Base-by-base conservation (phyloP, 139 green algal genomes). In the Closterium sp. region DNA sequence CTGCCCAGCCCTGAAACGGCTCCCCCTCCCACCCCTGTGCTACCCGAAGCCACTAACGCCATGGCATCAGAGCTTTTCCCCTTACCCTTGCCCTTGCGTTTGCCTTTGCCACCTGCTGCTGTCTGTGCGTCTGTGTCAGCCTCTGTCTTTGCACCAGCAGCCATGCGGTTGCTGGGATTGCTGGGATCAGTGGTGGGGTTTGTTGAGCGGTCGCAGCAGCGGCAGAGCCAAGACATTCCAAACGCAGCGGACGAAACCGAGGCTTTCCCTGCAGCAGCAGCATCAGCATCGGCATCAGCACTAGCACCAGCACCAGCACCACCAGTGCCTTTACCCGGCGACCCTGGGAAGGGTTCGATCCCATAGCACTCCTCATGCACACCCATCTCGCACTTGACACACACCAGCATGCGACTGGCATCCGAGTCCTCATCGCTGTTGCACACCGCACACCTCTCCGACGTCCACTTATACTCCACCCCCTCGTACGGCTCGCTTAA, bases 351-450 rank as follows among this genome's bases (percentile, higher is more conserved):
- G 17, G 17, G 0, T 0, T 27, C 62, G 24, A 92, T 38, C 24
- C 91, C 91, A 2, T 94, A 94, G 38, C 91, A 94, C 30, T 90
- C 88, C 45, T 94, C 91, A 50, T 94, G 91, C n/a, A 94, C 91
- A 7, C 30, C 91, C 91, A 94, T 30, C 42, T 94, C 79, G 2
- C 91, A 94, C 88, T 90, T 93, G 19, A 87, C 70, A 62, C 91
- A 94, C 19, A 94, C 89, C 0, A 94, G 24, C 21, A 94, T 89
- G 9, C 93, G 89, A 28, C 93, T 94, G 0, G 45, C 91, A 31
- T 93, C 31, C 0, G 31, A 79, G 70, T 94, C 91, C 4, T 94
- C 91, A 21, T 86, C 50, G 45, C 86, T 31, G 21, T 92, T 32
- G 91, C 91, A 94, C 29, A 94, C 91, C 0, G 91, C 91, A 50